Evolutionary conservation across 371 early-diverging fungal genomes (phyloP).

Genomic region (Mortierella sp.): DNA sequence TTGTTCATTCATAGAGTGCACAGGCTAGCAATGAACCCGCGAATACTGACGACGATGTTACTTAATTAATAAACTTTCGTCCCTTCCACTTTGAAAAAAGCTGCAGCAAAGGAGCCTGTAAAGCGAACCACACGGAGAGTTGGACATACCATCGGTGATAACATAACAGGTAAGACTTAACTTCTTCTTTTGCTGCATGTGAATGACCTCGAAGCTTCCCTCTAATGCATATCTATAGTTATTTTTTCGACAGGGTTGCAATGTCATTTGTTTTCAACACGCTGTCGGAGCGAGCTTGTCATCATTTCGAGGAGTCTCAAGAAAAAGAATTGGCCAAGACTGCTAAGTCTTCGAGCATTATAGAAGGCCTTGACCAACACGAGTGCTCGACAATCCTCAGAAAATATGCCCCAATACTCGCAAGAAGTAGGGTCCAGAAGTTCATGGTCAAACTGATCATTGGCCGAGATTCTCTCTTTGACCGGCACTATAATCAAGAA

Average conservation of each 20-base stretch:
- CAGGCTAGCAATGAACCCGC: not conserved
- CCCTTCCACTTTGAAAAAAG: too few relatives aligned
- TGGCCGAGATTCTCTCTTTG: not conserved
- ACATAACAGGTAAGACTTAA: too few relatives aligned
- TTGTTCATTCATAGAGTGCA: too few relatives aligned
- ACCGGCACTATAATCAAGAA: not conserved
- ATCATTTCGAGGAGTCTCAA: not conserved
- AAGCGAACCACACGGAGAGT: too few relatives aligned
- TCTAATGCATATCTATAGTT: too few relatives aligned
- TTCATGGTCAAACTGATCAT: not conserved
- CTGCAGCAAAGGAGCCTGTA: too few relatives aligned
- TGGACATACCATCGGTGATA: too few relatives aligned
- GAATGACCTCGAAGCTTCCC: too few relatives aligned
- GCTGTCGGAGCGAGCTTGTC: constrained; percentile 3
- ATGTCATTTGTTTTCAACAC: constrained; percentile 14
- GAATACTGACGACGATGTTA: too few relatives aligned
- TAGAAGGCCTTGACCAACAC: not conserved
- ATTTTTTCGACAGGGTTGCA: constrained; percentile 4
- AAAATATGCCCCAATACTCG: constrained; percentile 1
- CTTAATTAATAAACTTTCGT: too few relatives aligned
- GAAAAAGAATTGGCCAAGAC: not conserved
- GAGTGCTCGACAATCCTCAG: not conserved
- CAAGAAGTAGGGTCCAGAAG: not conserved
- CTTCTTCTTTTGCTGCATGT: too few relatives aligned
- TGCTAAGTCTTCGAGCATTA: not conserved